Percentiles rank a stretch among this genome's conserved stretches.
These are phyloP conservation scores for Suillus cothurnatus DNA, from an alignment of 768 basidiomycete genomes.

Conservation along the genomic window DNA sequence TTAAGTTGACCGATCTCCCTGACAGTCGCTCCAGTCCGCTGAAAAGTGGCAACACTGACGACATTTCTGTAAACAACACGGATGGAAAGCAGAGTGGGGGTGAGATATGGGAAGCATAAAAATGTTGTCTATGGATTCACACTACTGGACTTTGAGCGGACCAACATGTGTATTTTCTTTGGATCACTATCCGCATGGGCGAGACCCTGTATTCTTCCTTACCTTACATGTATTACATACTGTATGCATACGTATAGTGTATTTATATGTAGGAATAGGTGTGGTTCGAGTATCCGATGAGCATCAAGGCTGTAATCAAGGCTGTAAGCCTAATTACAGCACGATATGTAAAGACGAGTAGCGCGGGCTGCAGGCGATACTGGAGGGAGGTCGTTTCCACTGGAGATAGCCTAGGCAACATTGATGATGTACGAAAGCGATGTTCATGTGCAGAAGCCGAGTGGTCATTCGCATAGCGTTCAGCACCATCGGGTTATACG, in stretches of 20 bases:
- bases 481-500: no score
- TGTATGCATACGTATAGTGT: no score
- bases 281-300: neutral
- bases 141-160: neutral
- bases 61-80: neutral
- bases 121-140: neutral
- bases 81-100: neutral
- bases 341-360: neutral
- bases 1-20: neutral
- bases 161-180: neutral
- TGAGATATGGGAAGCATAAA: neutral
- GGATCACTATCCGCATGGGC: neutral
- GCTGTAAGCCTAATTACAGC: neutral
- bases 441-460: no score
- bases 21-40: neutral
- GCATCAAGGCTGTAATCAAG: neutral
- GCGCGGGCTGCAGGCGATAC: neutral
- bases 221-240: neutral
- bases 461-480: no score
- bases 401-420: no score
- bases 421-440: no score
- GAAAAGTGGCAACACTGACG: neutral
- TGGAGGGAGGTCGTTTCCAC: neutral
- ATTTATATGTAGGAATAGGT: neutral
- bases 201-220: neutral